Base-by-base conservation (phyloP, 352 stramenopile species). In the Aphanomyces euteiches region DNA sequence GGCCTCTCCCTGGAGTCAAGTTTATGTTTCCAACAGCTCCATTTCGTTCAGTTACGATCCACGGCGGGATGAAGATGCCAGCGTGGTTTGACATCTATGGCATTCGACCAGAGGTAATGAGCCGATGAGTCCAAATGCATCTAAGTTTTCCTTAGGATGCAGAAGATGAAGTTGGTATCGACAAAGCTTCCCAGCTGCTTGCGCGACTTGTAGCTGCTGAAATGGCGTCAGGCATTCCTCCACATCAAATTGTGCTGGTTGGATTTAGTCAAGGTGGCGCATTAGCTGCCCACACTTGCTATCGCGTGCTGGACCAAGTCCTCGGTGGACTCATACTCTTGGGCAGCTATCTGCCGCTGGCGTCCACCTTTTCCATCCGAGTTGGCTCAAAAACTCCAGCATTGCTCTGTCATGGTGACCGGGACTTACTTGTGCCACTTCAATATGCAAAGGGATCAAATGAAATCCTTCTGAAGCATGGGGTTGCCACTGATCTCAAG, bases 251-350 rank as follows among this genome's bases (percentile, higher is more conserved):
- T 67, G 76, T 90, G 4, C 67, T 96, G 37, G 83, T 77, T 15
- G 89, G 89, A 41, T 96, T 96, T 69, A 83, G 68, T 37, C 89
- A 96, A 76, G 89, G 89, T 37, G 89, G 82, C 10, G 85, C 87
- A 5, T 39, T 95, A 15, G 78, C 72, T 37, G 67, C 94, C 38
- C 59, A 67, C 43, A 56, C 59, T 8, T 36, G 13, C 41, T 67
- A 56, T n/a, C 59, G 59, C 39, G 17, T 56, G 17, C 40, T 67
- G 19, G n/a, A 41, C 0, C 67, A 67, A 28, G 71, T 37, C 4
- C 37, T 75, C 13, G 72, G 59, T 41, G 61, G 48, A 48, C 37
- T 34, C 21, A 53, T 75, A 21, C 56, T 56, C 41, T 41, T 74
- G 7, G 67, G 61, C 57, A 63, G 64, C 21, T 74, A 70, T 45